These are phyloP conservation scores for Cercophora sp. DNA, from an alignment of 495 filamentous ascomycete species.

Conservation along the genomic window DNA sequence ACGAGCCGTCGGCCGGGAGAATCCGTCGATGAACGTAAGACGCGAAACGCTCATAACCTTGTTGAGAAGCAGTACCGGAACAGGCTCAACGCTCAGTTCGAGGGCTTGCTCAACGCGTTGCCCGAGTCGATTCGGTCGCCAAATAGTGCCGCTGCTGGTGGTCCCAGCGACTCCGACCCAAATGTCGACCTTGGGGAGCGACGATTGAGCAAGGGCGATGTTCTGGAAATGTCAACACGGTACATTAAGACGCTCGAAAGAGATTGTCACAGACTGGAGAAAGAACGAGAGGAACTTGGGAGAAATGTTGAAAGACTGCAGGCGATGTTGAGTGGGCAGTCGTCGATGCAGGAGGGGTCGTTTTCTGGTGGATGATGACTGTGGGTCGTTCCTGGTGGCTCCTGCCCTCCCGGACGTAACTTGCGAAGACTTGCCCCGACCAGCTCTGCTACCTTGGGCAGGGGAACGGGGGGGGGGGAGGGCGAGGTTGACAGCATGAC, in stretches of 20 bases:
- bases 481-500: too few relatives aligned
- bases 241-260: slow-evolving; percentile 41
- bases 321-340: neutral
- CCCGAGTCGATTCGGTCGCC: slow-evolving; percentile 32
- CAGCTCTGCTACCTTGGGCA: too few relatives aligned
- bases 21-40: slow-evolving; percentile 35
- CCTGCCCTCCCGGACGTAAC: too few relatives aligned
- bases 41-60: slow-evolving; percentile 42
- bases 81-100: slow-evolving; percentile 44
- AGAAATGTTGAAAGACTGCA: slow-evolving; percentile 28
- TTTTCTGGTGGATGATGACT: too few relatives aligned
- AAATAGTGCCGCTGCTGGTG: slow-evolving; percentile 20
- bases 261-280: slow-evolving; percentile 31
- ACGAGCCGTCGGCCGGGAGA: slow-evolving; percentile 30
- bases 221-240: slow-evolving; percentile 41
- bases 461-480: too few relatives aligned
- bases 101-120: slow-evolving; percentile 38
- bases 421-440: too few relatives aligned
- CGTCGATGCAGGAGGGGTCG: too few relatives aligned
- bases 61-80: slow-evolving; percentile 51
- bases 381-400: too few relatives aligned
- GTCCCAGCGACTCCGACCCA: slow-evolving; percentile 18
- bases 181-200: slow-evolving; percentile 30
- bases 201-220: slow-evolving; percentile 44
- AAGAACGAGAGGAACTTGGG: slow-evolving; percentile 31